Percentiles rank a stretch among this genome's conserved stretches.
Conservation (phyloP, 2,329 filamentous ascomycete species). For the Pyricularia pennisetigena region DNA sequence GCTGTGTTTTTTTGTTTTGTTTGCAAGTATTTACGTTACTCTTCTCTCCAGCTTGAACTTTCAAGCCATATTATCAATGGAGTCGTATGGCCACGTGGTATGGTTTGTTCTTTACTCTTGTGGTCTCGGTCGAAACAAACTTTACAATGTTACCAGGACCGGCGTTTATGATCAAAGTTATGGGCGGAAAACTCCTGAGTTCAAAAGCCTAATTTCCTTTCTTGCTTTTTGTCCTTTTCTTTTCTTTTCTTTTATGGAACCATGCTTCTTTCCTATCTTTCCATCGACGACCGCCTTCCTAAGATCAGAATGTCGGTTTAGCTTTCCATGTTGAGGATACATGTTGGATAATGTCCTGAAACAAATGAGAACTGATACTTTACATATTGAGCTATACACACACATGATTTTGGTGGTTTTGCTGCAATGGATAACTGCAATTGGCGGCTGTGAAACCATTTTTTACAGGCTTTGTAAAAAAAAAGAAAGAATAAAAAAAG, state of each 20-base stretch:
- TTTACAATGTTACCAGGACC: neutral
- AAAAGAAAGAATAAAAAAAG: too few species aligned
- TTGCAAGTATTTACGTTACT: neutral
- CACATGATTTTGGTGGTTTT: neutral
- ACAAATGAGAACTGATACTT: neutral
- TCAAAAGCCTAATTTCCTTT: neutral
- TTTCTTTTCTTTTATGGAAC: neutral
- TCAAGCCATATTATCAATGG: neutral
- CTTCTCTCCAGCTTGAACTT: neutral
- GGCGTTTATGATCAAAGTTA: neutral
- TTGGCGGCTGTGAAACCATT: too few species aligned
- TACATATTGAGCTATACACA: neutral
- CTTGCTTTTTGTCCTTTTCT: too few species aligned
- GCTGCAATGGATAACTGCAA: too few species aligned
- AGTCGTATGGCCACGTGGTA: neutral
- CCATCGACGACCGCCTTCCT: neutral
- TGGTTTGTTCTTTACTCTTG: neutral
- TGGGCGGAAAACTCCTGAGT: neutral
- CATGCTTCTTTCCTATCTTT: neutral
- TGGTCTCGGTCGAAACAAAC: neutral
- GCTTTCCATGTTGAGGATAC: neutral
- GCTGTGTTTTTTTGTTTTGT: neutral
- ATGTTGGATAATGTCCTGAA: neutral
- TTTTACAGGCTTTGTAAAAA: too few species aligned
- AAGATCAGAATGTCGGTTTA: neutral